Base-by-base conservation (phyloP, 2,329 filamentous ascomycete species). In the Fusarium bulbicola region DNA sequence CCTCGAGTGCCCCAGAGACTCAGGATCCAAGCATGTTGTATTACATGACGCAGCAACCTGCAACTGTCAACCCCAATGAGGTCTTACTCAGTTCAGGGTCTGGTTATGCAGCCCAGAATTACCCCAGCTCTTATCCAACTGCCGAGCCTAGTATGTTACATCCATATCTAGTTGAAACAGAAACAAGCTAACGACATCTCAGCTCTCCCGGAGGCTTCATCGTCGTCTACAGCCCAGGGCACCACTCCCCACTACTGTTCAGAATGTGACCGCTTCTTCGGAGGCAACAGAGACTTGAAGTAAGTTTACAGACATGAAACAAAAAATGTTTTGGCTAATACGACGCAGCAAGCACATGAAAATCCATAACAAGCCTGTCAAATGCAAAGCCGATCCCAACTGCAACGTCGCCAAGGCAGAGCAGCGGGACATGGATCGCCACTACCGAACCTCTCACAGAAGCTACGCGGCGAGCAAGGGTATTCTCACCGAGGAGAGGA, bases 391-490 rank as follows among this genome's bases (percentile, higher is more conserved):
- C n/a, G 57, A 72, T 13, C 28, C 32, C 7, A 34, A 24, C 24
- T 78, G 77, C 36, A 32, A 24, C 1, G 30, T 42, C 24, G 49
- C 24, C 32, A 67, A 53, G 21, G 76, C 77, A 37, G 73, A 78
- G 28, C 56, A 73, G 37, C 68, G 77, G 7, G 77, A 78, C 63
- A 74, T 78, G 74, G 42, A 76, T 28, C 69, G 77, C 20, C 77
- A 78, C 52, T 78, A 78, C 45, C 32, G 28, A n/a, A 57, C 7
- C 16, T 34, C 45, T n/a, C 77, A 78, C 21, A 61, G 28, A 32
- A 24, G 18, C 4, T 74, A 60, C 34, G 77, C 77, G 11, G 43
- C 24, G 9, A 32, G 21, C 16, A 46, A 57, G 32, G 68, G 68
- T 10, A 50, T 75, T 7, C 4, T 40, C 13, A 37, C 47, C 8